These are phyloP conservation scores for Taphrina betulina DNA, from an alignment of 1,139 yeast genomes.

Conservation along the genomic window DNA sequence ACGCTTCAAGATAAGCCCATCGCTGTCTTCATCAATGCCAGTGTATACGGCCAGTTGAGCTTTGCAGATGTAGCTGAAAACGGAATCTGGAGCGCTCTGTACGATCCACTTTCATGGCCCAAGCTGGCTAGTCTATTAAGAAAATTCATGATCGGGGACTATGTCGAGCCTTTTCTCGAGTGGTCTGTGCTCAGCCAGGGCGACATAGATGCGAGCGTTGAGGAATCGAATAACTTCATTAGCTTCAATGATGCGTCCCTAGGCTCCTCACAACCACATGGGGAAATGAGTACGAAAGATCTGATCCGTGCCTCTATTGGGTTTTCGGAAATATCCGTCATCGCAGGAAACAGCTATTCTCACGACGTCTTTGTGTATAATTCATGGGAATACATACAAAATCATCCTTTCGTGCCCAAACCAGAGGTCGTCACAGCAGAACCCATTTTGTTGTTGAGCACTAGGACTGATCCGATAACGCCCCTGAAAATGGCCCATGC, in stretches of 20 bases:
- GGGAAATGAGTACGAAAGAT: not conserved
- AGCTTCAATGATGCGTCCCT: not conserved
- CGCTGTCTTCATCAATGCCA: constrained; percentile 1
- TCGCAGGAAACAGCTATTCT: not conserved
- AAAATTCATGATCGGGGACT: constrained; percentile 4
- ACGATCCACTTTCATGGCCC: constrained; percentile 2
- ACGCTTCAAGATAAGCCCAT: not conserved
- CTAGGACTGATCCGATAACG: not conserved
- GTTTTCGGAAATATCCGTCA: not conserved
- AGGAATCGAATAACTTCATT: not conserved
- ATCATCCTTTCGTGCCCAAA: not conserved
- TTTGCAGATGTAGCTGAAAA: not conserved
- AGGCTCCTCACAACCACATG: not conserved
- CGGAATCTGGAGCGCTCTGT: not conserved
- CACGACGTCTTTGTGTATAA: not conserved
- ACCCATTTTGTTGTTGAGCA: constrained; percentile 4
- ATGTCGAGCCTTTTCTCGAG: not conserved
- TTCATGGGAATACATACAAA: not conserved
- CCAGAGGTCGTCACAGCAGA: not conserved
- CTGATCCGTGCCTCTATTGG: not conserved
- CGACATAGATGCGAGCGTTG: not conserved
- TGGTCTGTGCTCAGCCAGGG: not conserved
- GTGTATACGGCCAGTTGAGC: not conserved
- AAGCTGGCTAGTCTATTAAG: not conserved
- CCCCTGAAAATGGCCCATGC: not conserved